Percentiles rank a stretch among this genome's conserved stretches.
Evolutionary conservation across 768 basidiomycete species (phyloP).

Genomic region (Grammothele lineata): DNA sequence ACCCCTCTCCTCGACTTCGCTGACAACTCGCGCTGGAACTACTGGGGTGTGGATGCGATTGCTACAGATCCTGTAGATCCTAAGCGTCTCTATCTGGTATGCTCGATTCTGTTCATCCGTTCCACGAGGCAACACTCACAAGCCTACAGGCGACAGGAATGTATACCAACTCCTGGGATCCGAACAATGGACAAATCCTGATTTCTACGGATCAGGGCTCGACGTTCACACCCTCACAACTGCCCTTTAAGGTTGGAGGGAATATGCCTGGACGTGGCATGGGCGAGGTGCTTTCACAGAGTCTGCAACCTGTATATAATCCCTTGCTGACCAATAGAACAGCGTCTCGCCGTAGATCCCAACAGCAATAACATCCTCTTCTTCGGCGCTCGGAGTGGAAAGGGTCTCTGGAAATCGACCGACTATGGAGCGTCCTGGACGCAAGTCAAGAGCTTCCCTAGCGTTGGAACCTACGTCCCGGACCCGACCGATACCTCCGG

Average conservation of each 20-base stretch:
- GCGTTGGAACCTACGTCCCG: conserved; percentile 48
- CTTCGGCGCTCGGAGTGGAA: conserved; percentile 61
- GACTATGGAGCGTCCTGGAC: conserved; percentile 56
- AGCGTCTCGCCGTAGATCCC: conserved; percentile 63
- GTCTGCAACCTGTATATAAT: too few relatives aligned
- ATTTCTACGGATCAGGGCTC: conserved; percentile 54
- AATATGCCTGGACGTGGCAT: conserved; percentile 70
- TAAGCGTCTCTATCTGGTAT: conserved; percentile 49
- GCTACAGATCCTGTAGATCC: conserved; percentile 60
- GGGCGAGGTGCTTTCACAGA: conserved; percentile 53
- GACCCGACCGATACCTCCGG: conserved; percentile 48
- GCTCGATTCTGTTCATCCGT: neutral
- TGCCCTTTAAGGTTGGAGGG: conserved; percentile 66
- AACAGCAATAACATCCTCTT: conserved; percentile 57
- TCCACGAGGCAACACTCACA: neutral
- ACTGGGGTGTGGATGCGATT: conserved; percentile 41
- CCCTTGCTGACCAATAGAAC: neutral
- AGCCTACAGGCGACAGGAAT: conserved; percentile 46
- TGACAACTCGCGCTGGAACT: conserved; percentile 45
- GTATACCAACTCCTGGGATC: conserved; percentile 62
- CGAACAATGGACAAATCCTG: conserved; percentile 59
- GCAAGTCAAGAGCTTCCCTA: conserved; percentile 56
- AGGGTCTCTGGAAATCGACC: conserved; percentile 65
- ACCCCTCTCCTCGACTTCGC: conserved; percentile 57
- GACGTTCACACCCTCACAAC: conserved; percentile 45